Conservation (phyloP, 495 filamentous ascomycete genomes). For the Aspergillus bertholletiae region DNA sequence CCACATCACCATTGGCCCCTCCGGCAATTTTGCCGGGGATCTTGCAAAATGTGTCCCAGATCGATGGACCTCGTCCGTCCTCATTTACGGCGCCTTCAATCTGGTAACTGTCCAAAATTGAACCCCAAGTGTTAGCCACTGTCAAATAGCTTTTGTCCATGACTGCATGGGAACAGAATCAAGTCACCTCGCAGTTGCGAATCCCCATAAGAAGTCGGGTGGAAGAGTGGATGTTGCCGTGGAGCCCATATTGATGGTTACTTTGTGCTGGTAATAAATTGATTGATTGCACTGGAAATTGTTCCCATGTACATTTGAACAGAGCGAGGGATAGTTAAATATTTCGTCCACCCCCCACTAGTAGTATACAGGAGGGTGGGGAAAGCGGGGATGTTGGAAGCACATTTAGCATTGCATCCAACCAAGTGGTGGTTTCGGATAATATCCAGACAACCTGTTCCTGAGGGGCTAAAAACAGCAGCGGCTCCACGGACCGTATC, state of each 20-base stretch:
- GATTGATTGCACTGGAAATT: background rate
- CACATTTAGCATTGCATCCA: background rate
- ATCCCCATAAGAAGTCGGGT: slow-evolving; percentile 78
- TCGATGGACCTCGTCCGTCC: slow-evolving; percentile 69
- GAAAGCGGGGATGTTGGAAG: slow-evolving; percentile 3
- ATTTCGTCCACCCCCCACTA: background rate
- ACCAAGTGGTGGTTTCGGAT: background rate
- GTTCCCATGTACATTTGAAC: background rate
- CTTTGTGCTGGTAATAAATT: background rate
- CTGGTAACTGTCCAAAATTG: slow-evolving; percentile 55
- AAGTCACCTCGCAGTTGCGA: slow-evolving; percentile 70
- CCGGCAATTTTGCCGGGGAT: slow-evolving; percentile 73
- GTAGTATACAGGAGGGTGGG: slow-evolving; percentile 1
- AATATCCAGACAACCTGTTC: background rate
- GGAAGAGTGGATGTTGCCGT: slow-evolving; percentile 46
- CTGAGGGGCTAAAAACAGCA: background rate
- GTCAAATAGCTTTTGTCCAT: background rate
- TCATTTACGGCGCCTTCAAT: slow-evolving; percentile 66
- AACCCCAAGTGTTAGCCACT: slow-evolving; percentile 7
- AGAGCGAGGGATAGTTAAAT: background rate
- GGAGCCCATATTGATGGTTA: slow-evolving; percentile 27
- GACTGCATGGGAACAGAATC: background rate
- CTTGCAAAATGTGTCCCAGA: slow-evolving; percentile 75
- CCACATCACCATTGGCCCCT: slow-evolving; percentile 62
- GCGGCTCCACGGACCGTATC: slow-evolving; percentile 30